Evolutionary conservation across 2,329 filamentous ascomycete genomes (phyloP), one percentile per base, ranked within the genome.

Genomic region (Neofusicoccum sp.): DNA sequence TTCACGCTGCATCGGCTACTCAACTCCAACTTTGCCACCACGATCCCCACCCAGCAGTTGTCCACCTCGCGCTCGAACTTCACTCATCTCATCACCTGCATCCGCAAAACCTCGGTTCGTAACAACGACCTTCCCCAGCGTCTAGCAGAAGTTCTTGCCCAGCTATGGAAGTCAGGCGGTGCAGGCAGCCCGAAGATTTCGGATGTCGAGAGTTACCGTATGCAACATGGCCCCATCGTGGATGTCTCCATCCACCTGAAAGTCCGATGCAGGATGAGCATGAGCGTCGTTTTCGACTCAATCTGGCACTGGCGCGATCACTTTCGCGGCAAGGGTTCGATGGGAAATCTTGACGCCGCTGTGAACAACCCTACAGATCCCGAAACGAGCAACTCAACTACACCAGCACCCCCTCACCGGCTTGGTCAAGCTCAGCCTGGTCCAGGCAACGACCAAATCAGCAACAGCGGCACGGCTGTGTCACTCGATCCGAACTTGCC

Each of bases 361-460:
- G 85, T 93, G 65, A 92, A 95, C 71, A 92, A 96, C 73, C 91
- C 92, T 47, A 96, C 93, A 63, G 90, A 94, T 73, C 90, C 91
- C 47, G 91, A 95, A 75, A 92, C 89, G 60, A 80, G 79, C 12
- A 86, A 85, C 70, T 65, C 86, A 84, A 67, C 87, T 84, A 75
- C 82, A 84, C 75, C 88, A 85, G 73, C 87, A 71, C 71, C 87
- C 6, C 47, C 61, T 8, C 43, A 49, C 8, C 43, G 61, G 4
- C 39, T 50, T 36, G 59, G 47, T 6, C 47, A 50, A 44, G 44
- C 45, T 3, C 6, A 29, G n/a, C 45, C 49, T 14, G 44, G 61
- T 3, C 22, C 39, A 6, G 43, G 37, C 14, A 47, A 33, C 34
- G 44, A 47, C n/a, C 12, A 12, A 31, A 34, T 41, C 33, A 45